Evolutionary conservation across 2,329 filamentous ascomycete species (phyloP).

Genomic region (Neonectria sp.): DNA sequence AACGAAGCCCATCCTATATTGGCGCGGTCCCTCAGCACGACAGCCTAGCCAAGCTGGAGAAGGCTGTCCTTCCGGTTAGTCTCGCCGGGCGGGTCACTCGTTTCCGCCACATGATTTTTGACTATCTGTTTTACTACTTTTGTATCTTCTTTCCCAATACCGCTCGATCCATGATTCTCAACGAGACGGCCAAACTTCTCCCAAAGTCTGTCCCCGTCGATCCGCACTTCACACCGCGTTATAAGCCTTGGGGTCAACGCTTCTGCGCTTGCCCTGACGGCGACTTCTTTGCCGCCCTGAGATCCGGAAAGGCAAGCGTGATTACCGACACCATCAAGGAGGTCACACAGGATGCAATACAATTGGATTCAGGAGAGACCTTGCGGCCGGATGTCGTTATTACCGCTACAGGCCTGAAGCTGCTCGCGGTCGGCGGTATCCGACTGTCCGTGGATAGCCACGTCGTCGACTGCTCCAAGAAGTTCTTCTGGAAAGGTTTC

Average conservation of each 20-base stretch:
- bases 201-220: constrained; percentile 61
- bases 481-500: constrained; percentile 7
- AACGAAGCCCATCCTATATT: constrained; percentile 76
- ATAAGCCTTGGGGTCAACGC: constrained; percentile 76
- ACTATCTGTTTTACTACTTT: constrained; percentile 45
- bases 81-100: background rate
- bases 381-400: constrained; percentile 73
- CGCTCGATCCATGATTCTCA: constrained; percentile 45
- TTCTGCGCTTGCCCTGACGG: constrained; percentile 69
- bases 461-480: background rate
- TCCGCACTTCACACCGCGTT: constrained; percentile 67
- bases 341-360: constrained; percentile 14
- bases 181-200: constrained; percentile 59
- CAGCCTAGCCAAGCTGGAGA: background rate
- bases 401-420: constrained; percentile 73
- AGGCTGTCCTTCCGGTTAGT: background rate
- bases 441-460: constrained; percentile 64
- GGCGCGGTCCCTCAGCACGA: background rate
- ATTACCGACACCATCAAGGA: constrained; percentile 15
- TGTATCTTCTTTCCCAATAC: no score
- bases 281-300: constrained; percentile 60
- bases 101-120: background rate
- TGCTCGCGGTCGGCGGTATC: constrained; percentile 67
- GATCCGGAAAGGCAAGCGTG: constrained; percentile 23
- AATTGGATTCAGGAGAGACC: constrained; percentile 53